phyloP scores from a whole-genome alignment of 176 grass and related monocot species.

The Triticum timopheevii region DNA sequence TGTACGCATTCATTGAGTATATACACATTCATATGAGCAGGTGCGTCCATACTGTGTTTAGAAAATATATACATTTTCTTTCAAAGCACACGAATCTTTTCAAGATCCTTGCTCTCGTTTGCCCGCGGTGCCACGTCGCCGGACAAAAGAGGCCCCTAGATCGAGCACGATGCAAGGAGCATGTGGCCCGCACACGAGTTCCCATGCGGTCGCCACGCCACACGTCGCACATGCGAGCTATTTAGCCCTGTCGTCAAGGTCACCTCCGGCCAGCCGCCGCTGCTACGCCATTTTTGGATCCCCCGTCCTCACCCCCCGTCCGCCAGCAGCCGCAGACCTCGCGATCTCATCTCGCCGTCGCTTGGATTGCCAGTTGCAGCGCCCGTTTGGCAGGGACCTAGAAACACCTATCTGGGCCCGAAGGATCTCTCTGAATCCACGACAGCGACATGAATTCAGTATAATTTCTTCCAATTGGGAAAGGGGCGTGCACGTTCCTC shows the following conservation, averaged over 20 bases:
- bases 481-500: background rate
- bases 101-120: too few relatives aligned
- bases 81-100: too few relatives aligned
- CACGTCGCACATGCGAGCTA: background rate
- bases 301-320: background rate
- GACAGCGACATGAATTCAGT: background rate
- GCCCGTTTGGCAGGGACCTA: background rate
- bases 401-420: background rate
- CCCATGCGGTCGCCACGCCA: background rate
- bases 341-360: background rate
- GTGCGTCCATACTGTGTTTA: too few relatives aligned
- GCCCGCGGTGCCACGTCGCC: background rate
- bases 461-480: background rate
- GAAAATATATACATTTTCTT: too few relatives aligned
- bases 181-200: background rate
- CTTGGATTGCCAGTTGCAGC: background rate
- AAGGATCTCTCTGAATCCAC: background rate
- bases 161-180: background rate
- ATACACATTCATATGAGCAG: too few relatives aligned
- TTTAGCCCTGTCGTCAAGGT: background rate
- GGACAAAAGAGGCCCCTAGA: background rate
- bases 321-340: background rate
- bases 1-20: too few relatives aligned
- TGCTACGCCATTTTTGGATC: background rate
- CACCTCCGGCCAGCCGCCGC: background rate